Base-by-base conservation (phyloP, 1,284 basidiomycete genomes). In the Cystobasidiaceae sp. region DNA sequence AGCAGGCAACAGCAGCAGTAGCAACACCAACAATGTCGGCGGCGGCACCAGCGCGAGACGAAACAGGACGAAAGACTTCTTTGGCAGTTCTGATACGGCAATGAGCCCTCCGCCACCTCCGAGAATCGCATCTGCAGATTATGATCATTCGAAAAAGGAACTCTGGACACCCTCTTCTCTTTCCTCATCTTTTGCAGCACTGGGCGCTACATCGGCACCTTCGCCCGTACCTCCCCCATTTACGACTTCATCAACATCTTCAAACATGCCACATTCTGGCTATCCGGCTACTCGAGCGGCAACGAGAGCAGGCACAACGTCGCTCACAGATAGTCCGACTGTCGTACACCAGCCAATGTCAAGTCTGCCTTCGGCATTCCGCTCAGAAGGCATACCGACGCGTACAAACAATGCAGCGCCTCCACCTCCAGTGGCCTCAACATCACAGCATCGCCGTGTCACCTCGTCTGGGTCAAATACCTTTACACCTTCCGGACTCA, bases 91-190 rank as follows among this genome's bases (percentile, higher is more conserved):
- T 17, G 61, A 64, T 25, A 33, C 61, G 17, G 61, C 61, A 37
- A 45, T 64, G 39, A 64, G 61, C 32, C 61, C 61, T 27, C 61
- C 61, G 6, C 61, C 61, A 15, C 61, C 61, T 2, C 61, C 61
- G 28, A 37, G 61, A 7, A 64, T 64, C 25, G 23, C 41, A 13
- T 64, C 61, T 11, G 39, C 52, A 7, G 45, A 64, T 34, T 64
- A 46, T 32, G 51, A 54, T 21, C 39, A 64, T 45, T 32, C 17
- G 23, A 41, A 45, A 27, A 41, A 62, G 32, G 27, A 27, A 30
- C 34, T 41, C 30, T 52, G 46, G 33, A 51, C 60, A 32, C 50
- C 60, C 13, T 44, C 50, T 8, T 9, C 33, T 52, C 6, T 17
- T 13, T 30, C 34, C n/a, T 34, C 50, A 30, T n/a, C 34, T 44